A percentile compares a stretch with the other conserved stretches of the same genome.
Conservation (phyloP, 805 yeast genomes). For the Pichia manshurica region DNA sequence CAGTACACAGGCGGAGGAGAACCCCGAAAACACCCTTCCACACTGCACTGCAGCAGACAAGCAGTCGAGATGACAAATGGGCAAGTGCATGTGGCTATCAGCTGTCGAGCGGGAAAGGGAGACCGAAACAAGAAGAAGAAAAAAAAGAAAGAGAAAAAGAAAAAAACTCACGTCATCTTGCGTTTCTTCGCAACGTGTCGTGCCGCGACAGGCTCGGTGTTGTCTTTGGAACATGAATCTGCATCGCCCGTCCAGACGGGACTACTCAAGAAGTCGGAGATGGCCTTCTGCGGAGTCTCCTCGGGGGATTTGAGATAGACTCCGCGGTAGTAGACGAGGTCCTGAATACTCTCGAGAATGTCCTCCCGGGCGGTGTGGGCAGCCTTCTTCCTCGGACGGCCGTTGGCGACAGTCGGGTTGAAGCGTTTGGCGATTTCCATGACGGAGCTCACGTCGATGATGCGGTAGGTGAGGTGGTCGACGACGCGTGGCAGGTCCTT, state of each 20-base stretch:
- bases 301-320: conserved; percentile 42
- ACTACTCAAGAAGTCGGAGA: not conserved
- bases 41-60: no score
- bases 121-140: no score
- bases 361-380: conserved; percentile 87
- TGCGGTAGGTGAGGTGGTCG: conserved; percentile 61
- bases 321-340: conserved; percentile 69
- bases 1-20: no score
- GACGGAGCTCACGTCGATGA: conserved; percentile 84
- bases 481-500: conserved; percentile 74
- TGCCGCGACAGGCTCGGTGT: not conserved
- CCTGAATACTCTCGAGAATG: conserved; percentile 81
- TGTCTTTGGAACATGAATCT: not conserved
- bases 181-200: not conserved
- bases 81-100: no score
- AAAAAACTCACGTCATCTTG: not conserved
- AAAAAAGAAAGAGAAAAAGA: no score
- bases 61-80: no score
- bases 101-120: no score
- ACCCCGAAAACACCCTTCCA: no score
- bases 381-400: conserved; percentile 63
- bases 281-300: not conserved
- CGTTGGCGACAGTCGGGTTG: conserved; percentile 2
- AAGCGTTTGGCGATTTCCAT: conserved; percentile 59
- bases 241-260: not conserved